Evolutionary conservation across 2,329 filamentous ascomycete species (phyloP).

Genomic region (Pezicula rhizophila): DNA sequence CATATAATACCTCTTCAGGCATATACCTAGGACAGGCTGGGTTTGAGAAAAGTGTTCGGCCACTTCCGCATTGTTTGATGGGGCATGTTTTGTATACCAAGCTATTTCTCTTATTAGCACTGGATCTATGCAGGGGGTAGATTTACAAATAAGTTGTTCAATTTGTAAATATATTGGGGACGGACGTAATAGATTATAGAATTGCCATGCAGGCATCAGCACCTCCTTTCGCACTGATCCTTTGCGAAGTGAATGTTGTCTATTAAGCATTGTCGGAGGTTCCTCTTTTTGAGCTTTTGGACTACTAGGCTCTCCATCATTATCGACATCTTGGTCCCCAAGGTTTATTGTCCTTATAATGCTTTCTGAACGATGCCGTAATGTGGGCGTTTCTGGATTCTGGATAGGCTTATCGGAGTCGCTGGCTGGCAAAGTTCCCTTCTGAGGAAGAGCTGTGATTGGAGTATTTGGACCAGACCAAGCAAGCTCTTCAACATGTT

Average conservation of each 20-base stretch:
- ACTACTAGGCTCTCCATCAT: slow-evolving; percentile 1
- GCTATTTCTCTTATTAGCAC: slow-evolving; percentile 46
- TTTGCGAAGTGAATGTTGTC: slow-evolving; percentile 26
- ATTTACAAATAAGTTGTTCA: slow-evolving; percentile 13
- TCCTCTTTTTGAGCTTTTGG: slow-evolving; percentile 33
- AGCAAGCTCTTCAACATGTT: slow-evolving; percentile 20
- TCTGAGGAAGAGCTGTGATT: slow-evolving; percentile 6
- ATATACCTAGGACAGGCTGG: slow-evolving; percentile 84
- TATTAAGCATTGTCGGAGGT: slow-evolving; percentile 28
- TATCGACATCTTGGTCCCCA: slow-evolving; percentile 31
- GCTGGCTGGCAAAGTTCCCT: too few relatives aligned
- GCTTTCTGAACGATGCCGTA: slow-evolving; percentile 37
- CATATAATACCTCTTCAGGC: slow-evolving; percentile 83
- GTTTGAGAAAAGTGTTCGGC: slow-evolving; percentile 80
- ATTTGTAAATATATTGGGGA: slow-evolving; percentile 23
- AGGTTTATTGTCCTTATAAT: slow-evolving; percentile 53
- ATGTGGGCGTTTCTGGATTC: slow-evolving; percentile 16
- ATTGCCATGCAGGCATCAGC: slow-evolving; percentile 94
- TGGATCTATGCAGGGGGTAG: slow-evolving; percentile 2
- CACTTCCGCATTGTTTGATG: slow-evolving; percentile 68
- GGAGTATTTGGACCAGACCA: slow-evolving; percentile 20
- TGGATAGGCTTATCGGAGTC: slow-evolving; percentile 11
- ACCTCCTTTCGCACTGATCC: slow-evolving; percentile 63
- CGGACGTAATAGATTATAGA: slow-evolving; percentile 87
- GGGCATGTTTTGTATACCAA: slow-evolving; percentile 72